A percentile compares a stretch with the other conserved stretches of the same genome.
These are phyloP conservation scores for Hordeum marinum DNA, from an alignment of 176 grass and related monocot genomes.

Conservation along the genomic window DNA sequence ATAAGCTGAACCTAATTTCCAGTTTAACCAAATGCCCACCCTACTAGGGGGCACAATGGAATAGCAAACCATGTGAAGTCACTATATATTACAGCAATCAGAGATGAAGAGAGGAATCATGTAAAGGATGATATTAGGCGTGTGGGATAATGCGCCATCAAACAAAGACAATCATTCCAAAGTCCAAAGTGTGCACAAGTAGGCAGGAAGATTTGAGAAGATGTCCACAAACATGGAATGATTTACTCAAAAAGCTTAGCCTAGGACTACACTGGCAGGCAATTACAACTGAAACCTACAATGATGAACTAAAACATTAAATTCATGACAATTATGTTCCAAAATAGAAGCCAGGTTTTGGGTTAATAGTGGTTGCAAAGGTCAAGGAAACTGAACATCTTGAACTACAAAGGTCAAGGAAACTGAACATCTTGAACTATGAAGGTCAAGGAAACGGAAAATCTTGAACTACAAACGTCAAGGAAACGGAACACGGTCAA, in stretches of 20 bases:
- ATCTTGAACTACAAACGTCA: background rate
- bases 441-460: background rate
- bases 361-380: background rate
- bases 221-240: background rate
- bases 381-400: background rate
- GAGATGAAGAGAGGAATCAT: background rate
- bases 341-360: background rate
- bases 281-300: background rate
- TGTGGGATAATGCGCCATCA: background rate
- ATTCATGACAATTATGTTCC: background rate
- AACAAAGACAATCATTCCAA: background rate
- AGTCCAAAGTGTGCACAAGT: background rate
- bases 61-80: background rate
- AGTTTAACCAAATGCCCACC: too few species aligned
- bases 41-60: too few species aligned
- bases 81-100: background rate
- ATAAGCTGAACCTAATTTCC: too few species aligned
- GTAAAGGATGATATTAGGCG: background rate
- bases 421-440: background rate
- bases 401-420: background rate
- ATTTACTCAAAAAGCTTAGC: background rate
- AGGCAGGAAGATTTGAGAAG: background rate
- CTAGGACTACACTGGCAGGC: background rate
- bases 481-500: background rate
- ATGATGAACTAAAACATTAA: conserved; percentile 10